phyloP scores from a whole-genome alignment of 2,329 filamentous ascomycete species.

The Penicillium hesseltinei region DNA sequence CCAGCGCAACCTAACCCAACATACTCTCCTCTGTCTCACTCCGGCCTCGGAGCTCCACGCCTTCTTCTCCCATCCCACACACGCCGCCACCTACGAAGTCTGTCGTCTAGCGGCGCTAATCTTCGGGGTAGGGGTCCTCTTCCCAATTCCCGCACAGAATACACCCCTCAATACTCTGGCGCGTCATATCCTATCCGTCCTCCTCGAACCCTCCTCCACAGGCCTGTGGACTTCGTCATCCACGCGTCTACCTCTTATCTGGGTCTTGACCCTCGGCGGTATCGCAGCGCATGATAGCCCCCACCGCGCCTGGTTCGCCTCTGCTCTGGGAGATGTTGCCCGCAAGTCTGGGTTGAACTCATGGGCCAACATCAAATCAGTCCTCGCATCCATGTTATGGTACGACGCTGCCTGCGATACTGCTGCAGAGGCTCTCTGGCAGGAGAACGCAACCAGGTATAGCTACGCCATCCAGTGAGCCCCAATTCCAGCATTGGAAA shows the following conservation, averaged over 20 bases:
- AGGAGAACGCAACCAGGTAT: conserved; percentile 12
- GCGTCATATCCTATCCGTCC: conserved; percentile 23
- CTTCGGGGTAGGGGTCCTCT: conserved; percentile 41
- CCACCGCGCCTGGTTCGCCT: conserved; percentile 36
- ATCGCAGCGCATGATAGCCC: conserved; percentile 36
- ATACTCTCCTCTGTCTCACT: conserved; percentile 34
- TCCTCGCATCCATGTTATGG: conserved; percentile 34
- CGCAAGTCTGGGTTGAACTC: conserved; percentile 19
- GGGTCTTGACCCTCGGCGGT: conserved; percentile 39
- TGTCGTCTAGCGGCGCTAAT: conserved; percentile 38
- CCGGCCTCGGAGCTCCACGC: conserved; percentile 23
- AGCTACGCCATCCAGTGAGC: not conserved
- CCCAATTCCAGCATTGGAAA: not conserved
- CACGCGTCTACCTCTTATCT: conserved; percentile 31
- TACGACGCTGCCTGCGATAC: conserved; percentile 36
- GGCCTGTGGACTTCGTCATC: conserved; percentile 28
- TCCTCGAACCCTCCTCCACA: conserved; percentile 24
- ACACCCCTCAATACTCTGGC: conserved; percentile 35
- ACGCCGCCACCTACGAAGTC: conserved; percentile 34
- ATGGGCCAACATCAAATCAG: conserved; percentile 29
- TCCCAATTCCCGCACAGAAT: conserved; percentile 40
- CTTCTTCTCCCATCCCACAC: conserved; percentile 19
- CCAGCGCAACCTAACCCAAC: conserved; percentile 42
- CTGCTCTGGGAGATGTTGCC: conserved; percentile 24
- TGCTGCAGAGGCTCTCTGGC: conserved; percentile 31